A percentile compares a stretch with the other conserved stretches of the same genome.
These are phyloP conservation scores for Berberis thunbergii DNA, from an alignment of 164 flowering plant species.

Conservation along the genomic window DNA sequence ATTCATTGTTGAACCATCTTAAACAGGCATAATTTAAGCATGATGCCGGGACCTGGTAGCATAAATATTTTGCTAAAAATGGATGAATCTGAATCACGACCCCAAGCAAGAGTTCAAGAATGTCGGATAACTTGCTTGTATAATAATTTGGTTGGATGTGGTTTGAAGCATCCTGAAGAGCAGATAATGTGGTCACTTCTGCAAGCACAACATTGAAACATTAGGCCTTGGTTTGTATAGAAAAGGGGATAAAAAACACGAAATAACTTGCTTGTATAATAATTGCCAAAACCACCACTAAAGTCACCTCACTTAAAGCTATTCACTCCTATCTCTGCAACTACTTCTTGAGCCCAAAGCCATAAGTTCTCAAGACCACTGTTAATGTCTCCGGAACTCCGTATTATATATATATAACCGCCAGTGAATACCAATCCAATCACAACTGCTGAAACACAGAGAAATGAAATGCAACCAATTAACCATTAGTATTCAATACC, in stretches of 20 bases:
- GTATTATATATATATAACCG: background rate
- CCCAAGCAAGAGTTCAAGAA: conserved; percentile 30
- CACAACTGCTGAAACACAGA: too few relatives aligned
- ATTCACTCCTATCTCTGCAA: background rate
- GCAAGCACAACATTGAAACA: conserved; percentile 8
- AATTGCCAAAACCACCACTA: too few relatives aligned
- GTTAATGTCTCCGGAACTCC: background rate
- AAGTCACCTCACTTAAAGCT: background rate
- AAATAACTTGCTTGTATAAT: too few relatives aligned
- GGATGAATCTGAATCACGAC: conserved; percentile 5
- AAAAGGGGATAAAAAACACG: too few relatives aligned
- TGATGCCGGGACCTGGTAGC: too few relatives aligned
- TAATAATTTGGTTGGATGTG: conserved; percentile 63
- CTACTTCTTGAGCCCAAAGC: background rate
- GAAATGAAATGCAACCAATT: too few relatives aligned
- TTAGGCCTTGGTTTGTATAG: too few relatives aligned
- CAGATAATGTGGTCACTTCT: conserved; percentile 62
- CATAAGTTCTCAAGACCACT: background rate
- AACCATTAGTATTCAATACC: too few relatives aligned
- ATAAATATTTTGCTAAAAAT: too few relatives aligned
- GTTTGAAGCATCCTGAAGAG: conserved; percentile 55
- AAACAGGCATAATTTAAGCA: too few relatives aligned
- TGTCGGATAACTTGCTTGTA: conserved; percentile 49
- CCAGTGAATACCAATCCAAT: background rate
- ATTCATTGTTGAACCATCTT: too few relatives aligned